Evolutionary conservation across 1,284 basidiomycete genomes (phyloP).

Genomic region (Rugosomyces carneus): DNA sequence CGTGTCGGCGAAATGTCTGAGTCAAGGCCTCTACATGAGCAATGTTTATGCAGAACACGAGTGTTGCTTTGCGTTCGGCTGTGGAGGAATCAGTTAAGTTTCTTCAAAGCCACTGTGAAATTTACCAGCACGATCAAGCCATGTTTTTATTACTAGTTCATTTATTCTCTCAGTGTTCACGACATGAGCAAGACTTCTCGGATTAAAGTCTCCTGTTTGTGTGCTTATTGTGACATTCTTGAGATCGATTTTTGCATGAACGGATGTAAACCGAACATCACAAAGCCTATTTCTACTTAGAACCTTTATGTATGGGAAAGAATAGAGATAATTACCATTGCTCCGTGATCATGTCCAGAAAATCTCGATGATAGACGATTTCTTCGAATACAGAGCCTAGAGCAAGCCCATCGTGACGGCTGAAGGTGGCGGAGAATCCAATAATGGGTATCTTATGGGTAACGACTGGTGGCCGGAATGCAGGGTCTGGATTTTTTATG

Average conservation of each 20-base stretch:
- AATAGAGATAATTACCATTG: conserved; percentile 68
- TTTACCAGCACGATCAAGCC: conserved; percentile 74
- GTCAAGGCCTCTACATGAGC: conserved; percentile 81
- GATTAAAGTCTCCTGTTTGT: conserved; percentile 73
- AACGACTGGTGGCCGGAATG: conserved; percentile 28
- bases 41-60: conserved; percentile 89
- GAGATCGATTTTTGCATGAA: conserved; percentile 70
- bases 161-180: conserved; percentile 79
- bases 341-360: conserved; percentile 89
- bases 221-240: conserved; percentile 59
- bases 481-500: conserved; percentile 48
- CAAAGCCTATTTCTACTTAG: conserved; percentile 58
- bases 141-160: conserved; percentile 70
- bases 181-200: conserved; percentile 68
- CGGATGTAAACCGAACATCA: conserved; percentile 76
- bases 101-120: conserved; percentile 2
- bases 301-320: not conserved
- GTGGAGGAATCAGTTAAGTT: not conserved
- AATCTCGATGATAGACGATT: conserved; percentile 94
- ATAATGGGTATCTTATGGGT: conserved; percentile 74
- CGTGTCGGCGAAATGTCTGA: conserved; percentile 64
- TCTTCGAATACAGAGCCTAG: conserved; percentile 85
- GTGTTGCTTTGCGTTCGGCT: conserved; percentile 74
- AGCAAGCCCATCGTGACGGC: conserved; percentile 86
- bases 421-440: conserved; percentile 95